Conservation (phyloP, 768 basidiomycete species). For the Mycena filopes region DNA sequence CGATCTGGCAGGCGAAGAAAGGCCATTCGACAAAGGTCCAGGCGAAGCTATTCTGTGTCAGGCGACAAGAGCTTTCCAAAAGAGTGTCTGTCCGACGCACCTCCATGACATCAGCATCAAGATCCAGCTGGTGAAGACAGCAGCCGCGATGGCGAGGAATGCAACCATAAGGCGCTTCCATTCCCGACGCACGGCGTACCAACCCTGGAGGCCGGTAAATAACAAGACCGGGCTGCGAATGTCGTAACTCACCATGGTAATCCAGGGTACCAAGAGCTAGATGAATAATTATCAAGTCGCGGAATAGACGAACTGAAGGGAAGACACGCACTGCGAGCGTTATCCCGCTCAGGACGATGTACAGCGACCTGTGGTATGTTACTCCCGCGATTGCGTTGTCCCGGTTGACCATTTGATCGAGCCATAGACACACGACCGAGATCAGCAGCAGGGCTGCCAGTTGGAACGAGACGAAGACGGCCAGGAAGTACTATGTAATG, state of each 20-base stretch:
- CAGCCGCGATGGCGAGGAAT: conserved; percentile 31
- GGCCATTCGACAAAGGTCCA: conserved; percentile 35
- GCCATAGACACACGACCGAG: conserved; percentile 43
- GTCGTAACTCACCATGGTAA: conserved; percentile 34
- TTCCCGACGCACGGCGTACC: conserved; percentile 42
- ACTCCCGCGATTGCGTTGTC: conserved; percentile 34
- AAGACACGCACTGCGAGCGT: conserved; percentile 36
- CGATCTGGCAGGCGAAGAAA: conserved; percentile 39
- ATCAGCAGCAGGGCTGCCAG: conserved; percentile 43
- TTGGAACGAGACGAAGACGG: conserved; percentile 43
- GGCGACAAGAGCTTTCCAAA: neutral
- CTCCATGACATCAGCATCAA: conserved; percentile 33
- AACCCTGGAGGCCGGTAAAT: conserved; percentile 36
- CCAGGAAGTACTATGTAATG: conserved; percentile 39
- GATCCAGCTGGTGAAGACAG: conserved; percentile 28
- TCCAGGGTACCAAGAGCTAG: conserved; percentile 42
- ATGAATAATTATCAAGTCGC: no score
- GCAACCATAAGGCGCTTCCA: conserved; percentile 33
- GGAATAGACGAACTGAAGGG: neutral
- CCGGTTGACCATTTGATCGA: conserved; percentile 39
- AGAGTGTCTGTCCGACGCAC: neutral
- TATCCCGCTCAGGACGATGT: conserved; percentile 37
- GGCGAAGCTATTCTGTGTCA: conserved; percentile 26
- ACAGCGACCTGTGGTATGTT: conserved; percentile 30
- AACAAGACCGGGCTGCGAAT: neutral